A percentile compares a stretch with the other conserved stretches of the same genome.
phyloP scores from a whole-genome alignment of 139 green algal species.

The Chlamydomonas incerta region DNA sequence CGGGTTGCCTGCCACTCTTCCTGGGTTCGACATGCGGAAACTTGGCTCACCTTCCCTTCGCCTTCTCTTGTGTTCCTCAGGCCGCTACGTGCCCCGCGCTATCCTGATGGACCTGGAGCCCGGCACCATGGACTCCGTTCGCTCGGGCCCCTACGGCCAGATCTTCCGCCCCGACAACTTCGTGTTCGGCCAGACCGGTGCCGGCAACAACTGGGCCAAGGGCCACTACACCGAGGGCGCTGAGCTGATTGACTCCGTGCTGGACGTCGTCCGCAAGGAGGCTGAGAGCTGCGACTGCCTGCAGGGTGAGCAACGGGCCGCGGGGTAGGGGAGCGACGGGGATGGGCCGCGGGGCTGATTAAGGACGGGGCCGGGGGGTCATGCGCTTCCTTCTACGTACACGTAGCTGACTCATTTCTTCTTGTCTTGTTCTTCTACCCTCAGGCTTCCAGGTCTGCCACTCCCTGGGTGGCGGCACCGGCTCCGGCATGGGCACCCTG shows the following conservation, averaged over 20 bases:
- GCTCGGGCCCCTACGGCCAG: slow-evolving; percentile 91
- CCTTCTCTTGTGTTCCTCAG: slow-evolving; percentile 30
- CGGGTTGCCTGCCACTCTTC: too few species aligned
- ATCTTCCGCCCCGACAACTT: slow-evolving; percentile 95
- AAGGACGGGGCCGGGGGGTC: too few species aligned
- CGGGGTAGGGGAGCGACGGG: too few species aligned
- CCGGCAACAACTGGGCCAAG: slow-evolving; percentile 99
- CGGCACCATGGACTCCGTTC: slow-evolving; percentile 91
- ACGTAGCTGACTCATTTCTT: too few species aligned
- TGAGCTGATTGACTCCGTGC: slow-evolving; percentile 97
- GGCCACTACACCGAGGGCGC: slow-evolving; percentile 99
- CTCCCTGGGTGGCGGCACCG: slow-evolving; percentile 96
- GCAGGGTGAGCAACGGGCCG: slow-evolving; percentile 76
- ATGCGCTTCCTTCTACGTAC: too few species aligned
- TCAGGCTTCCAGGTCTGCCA: slow-evolving; percentile 96
- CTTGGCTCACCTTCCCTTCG: neutral
- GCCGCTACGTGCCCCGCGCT: slow-evolving; percentile 93
- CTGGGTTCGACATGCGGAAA: too few species aligned
- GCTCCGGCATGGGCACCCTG: slow-evolving; percentile 98
- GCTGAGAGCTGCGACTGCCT: slow-evolving; percentile 98
- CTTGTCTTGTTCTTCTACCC: neutral
- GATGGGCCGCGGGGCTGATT: too few species aligned
- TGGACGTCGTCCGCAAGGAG: slow-evolving; percentile 99
- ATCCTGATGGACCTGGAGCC: slow-evolving; percentile 96
- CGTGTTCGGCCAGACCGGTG: slow-evolving; percentile 92